A percentile compares a stretch with the other conserved stretches of the same genome.
These are phyloP conservation scores for Yamadazyma laniorum DNA, from an alignment of 805 yeast genomes.

Conservation along the genomic window DNA sequence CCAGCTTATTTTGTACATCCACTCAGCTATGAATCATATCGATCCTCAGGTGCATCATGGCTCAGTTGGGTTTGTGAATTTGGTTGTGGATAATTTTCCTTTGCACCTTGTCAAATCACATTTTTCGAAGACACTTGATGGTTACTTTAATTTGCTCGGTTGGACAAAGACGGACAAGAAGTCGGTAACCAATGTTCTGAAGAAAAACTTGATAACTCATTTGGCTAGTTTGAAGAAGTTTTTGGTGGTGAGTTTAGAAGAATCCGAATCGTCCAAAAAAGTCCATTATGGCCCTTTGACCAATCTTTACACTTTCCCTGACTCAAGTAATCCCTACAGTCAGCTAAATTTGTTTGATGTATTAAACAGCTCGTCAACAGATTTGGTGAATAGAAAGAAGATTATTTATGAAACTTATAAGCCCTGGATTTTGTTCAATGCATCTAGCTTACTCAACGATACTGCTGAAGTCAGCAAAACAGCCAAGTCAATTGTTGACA, in stretches of 20 bases:
- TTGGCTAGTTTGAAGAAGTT: conserved; percentile 41
- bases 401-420: conserved; percentile 10
- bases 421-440: conserved; percentile 9
- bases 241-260: conserved; percentile 41
- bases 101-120: conserved; percentile 57
- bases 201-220: conserved; percentile 41
- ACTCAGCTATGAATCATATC: conserved; percentile 93
- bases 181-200: conserved; percentile 25
- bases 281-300: conserved; percentile 47
- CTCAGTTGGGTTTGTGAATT: conserved; percentile 63
- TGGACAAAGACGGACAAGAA: conserved; percentile 58
- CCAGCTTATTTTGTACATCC: conserved; percentile 66
- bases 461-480: conserved; percentile 4
- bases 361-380: conserved; percentile 21
- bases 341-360: conserved; percentile 58
- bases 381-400: conserved; percentile 15
- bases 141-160: conserved; percentile 67
- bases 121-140: conserved; percentile 67
- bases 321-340: conserved; percentile 60
- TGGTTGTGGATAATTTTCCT: conserved; percentile 55
- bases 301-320: conserved; percentile 51
- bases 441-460: conserved; percentile 4
- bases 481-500: conserved; percentile 2
- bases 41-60: conserved; percentile 71
- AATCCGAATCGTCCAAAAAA: conserved; percentile 14